Conservation (phyloP, 805 yeast species). For the Jamesozyma gamospora region DNA sequence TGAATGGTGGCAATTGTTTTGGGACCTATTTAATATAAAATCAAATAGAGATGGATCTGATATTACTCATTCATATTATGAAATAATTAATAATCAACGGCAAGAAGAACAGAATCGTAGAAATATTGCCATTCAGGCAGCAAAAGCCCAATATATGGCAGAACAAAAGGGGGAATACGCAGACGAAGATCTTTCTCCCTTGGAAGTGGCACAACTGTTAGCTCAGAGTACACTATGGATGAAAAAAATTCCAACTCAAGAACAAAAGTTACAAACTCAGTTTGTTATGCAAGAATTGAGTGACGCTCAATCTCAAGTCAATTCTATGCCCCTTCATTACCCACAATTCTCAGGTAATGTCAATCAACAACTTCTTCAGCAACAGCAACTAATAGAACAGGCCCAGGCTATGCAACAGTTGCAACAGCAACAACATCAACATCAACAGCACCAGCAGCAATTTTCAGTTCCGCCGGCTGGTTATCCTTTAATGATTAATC, state of each 20-base stretch:
- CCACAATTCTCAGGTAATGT: not conserved
- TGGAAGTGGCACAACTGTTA: slow-evolving; percentile 7
- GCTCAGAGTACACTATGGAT: slow-evolving; percentile 3
- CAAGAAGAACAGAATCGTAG: slow-evolving; percentile 52
- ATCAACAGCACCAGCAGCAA: not conserved
- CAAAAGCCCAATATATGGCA: slow-evolving; percentile 36
- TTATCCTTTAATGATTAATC: not conserved
- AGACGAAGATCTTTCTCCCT: slow-evolving; percentile 25
- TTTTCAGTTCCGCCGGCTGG: not conserved
- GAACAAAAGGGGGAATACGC: slow-evolving; percentile 31
- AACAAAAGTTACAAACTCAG: not conserved
- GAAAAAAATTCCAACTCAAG: not conserved
- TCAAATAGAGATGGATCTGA: slow-evolving; percentile 54
- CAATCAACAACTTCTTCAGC: slow-evolving; percentile 10
- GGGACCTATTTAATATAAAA: slow-evolving; percentile 86
- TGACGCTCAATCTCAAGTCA: not conserved
- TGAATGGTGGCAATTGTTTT: slow-evolving; percentile 95
- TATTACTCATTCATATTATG: slow-evolving; percentile 62
- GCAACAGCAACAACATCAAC: not conserved
- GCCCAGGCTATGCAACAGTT: not conserved
- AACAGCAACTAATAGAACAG: slow-evolving; percentile 5
- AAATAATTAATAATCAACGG: slow-evolving; percentile 38
- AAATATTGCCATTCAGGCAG: slow-evolving; percentile 36
- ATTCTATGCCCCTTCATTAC: not conserved
- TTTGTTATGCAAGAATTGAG: not conserved